phyloP scores from a whole-genome alignment of 768 basidiomycete species.

The Lactarius indigo region DNA sequence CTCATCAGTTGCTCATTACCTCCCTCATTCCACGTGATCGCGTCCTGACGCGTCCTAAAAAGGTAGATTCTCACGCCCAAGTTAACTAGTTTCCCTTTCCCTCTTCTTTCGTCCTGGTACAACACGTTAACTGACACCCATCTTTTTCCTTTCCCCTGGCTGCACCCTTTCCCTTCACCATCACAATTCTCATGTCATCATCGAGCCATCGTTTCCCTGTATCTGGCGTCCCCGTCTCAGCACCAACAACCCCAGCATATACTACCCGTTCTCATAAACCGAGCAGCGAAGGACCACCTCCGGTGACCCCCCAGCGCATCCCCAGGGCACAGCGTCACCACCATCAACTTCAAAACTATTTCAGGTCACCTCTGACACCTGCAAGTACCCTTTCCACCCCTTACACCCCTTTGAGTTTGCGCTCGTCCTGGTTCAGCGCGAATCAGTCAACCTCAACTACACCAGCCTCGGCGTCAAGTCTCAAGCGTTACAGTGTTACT shows the following conservation, averaged over 20 bases:
- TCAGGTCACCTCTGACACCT: conserved; percentile 60
- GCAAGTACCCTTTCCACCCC: conserved; percentile 50
- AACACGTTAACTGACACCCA: conserved; percentile 24
- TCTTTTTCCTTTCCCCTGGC: conserved; percentile 15
- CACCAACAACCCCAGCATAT: conserved; percentile 43
- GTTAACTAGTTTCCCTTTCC: conserved; percentile 13
- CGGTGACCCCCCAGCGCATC: conserved; percentile 65
- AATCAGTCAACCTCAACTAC: conserved; percentile 55
- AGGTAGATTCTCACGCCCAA: conserved; percentile 26
- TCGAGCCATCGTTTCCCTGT: conserved; percentile 21
- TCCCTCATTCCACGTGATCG: conserved; percentile 23
- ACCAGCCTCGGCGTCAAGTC: conserved; percentile 45
- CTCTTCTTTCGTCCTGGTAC: conserved; percentile 16
- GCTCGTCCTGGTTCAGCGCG: conserved; percentile 51
- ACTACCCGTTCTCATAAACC: conserved; percentile 36
- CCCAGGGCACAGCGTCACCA: conserved; percentile 41
- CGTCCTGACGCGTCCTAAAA: conserved; percentile 28
- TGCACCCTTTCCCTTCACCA: conserved; percentile 17
- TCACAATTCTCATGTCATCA: conserved; percentile 22
- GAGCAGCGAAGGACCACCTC: conserved; percentile 34
- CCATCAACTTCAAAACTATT: conserved; percentile 33
- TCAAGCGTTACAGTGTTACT: conserved; percentile 41
- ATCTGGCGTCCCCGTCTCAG: conserved; percentile 37
- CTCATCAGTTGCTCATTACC: too few relatives aligned
- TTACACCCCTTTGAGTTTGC: conserved; percentile 67